A percentile compares a stretch with the other conserved stretches of the same genome.
Conservation (phyloP, 345 rosid genomes). For the Eucalyptus marginata region DNA sequence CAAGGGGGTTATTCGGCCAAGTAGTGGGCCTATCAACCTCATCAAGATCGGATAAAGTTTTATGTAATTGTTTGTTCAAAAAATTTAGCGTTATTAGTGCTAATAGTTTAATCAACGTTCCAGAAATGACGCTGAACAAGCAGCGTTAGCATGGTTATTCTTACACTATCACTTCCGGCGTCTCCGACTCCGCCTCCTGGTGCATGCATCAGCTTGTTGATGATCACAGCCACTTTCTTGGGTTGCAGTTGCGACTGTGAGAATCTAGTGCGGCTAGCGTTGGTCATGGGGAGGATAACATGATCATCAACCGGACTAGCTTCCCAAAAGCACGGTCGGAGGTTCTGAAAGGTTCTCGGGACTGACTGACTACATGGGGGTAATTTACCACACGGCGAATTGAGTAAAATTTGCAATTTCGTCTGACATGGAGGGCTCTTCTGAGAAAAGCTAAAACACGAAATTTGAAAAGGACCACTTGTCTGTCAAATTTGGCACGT, state of each 20-base stretch:
- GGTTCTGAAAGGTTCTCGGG: slow-evolving; percentile 32
- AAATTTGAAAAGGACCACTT: no score
- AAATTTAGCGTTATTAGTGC: not conserved
- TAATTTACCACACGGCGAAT: slow-evolving; percentile 36
- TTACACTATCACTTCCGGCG: no score
- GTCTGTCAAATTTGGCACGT: no score
- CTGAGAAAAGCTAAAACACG: no score
- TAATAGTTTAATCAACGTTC: not conserved
- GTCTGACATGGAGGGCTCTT: no score
- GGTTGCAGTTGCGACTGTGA: not conserved
- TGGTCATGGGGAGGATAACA: not conserved
- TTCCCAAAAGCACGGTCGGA: slow-evolving; percentile 22
- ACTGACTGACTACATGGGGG: slow-evolving; percentile 22
- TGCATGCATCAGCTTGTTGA: not conserved
- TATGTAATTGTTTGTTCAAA: not conserved
- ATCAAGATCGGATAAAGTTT: not conserved
- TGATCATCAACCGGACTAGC: not conserved
- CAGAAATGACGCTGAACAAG: not conserved
- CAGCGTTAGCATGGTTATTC: not conserved
- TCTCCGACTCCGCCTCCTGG: not conserved
- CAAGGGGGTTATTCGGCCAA: not conserved
- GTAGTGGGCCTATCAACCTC: not conserved
- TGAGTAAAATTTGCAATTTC: no score
- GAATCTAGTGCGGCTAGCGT: not conserved
- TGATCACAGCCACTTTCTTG: not conserved